Conservation (phyloP, 345 rosid genomes). For the Murraya koenigii region DNA sequence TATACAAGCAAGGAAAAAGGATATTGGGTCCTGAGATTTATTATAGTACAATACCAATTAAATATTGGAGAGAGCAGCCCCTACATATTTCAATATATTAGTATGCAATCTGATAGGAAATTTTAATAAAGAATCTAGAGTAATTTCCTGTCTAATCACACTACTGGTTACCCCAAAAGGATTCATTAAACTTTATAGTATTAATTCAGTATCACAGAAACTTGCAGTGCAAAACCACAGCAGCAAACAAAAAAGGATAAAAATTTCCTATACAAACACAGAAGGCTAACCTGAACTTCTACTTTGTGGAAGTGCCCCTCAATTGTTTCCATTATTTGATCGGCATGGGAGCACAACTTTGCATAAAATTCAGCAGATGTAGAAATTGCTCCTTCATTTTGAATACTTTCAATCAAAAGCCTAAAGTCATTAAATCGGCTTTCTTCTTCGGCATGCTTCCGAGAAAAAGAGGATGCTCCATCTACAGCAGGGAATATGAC, state of each 20-base stretch:
- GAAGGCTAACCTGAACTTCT: conserved; percentile 73
- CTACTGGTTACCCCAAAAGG: neutral
- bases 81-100: conserved; percentile 3
- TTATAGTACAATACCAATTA: neutral
- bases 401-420: conserved; percentile 74
- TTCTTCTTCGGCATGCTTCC: conserved; percentile 88
- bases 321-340: conserved; percentile 80
- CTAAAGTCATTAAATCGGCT: conserved; percentile 72
- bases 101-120: neutral
- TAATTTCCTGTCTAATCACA: conserved; percentile 2
- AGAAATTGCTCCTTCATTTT: conserved; percentile 68
- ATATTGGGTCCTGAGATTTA: conserved; percentile 3
- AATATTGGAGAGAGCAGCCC: neutral
- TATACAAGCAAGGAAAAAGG: conserved; percentile 30
- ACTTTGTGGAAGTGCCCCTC: conserved; percentile 70
- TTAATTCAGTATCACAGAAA: conserved; percentile 11
- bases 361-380: conserved; percentile 66
- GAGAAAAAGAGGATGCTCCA: conserved; percentile 63
- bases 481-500: conserved; percentile 90
- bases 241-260: conserved; percentile 15
- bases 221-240: neutral
- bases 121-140: neutral
- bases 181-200: neutral
- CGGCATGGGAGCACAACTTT: conserved; percentile 79
- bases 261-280: neutral